phyloP scores from a whole-genome alignment of 2,329 filamentous ascomycete genomes.

The Trichoderma oligosporum region DNA sequence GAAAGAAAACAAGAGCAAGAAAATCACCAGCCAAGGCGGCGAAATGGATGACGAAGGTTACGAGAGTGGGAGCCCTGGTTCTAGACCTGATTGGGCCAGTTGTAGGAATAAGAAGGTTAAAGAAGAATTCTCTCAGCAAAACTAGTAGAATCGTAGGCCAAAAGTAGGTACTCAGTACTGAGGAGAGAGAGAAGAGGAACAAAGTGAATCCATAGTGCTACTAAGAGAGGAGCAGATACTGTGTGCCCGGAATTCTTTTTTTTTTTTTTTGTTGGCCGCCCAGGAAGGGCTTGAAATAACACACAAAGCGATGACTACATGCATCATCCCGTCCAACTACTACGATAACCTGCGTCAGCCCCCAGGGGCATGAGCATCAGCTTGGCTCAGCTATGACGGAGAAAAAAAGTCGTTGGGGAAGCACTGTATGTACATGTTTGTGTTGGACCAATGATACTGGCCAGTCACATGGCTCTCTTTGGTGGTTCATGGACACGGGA shows the following conservation, averaged over 20 bases:
- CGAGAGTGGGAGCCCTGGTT: slow-evolving; percentile 13
- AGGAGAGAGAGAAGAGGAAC: background rate
- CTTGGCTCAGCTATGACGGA: slow-evolving; percentile 6
- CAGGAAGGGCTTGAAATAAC: slow-evolving; percentile 9
- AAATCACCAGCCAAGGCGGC: background rate
- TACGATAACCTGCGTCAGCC: background rate
- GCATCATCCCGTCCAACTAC: background rate
- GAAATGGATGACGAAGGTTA: slow-evolving; percentile 8
- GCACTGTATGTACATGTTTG: background rate
- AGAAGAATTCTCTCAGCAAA: background rate
- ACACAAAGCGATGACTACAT: background rate
- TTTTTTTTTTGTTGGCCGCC: background rate
- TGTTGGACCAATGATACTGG: background rate
- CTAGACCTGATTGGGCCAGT: slow-evolving; percentile 12
- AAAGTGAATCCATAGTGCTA: background rate
- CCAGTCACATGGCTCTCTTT: slow-evolving; percentile 16
- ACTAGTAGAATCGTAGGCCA: background rate
- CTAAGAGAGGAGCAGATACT: background rate
- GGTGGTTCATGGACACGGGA: slow-evolving; percentile 1
- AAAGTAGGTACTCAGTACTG: too few relatives aligned
- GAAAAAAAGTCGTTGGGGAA: slow-evolving; percentile 2
- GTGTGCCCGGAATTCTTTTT: background rate
- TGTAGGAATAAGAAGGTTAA: background rate
- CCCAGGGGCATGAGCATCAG: slow-evolving; percentile 14
- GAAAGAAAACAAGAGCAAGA: background rate